Evolutionary conservation across 306 rosid species (phyloP).

Genomic region (Lotus japonicus): DNA sequence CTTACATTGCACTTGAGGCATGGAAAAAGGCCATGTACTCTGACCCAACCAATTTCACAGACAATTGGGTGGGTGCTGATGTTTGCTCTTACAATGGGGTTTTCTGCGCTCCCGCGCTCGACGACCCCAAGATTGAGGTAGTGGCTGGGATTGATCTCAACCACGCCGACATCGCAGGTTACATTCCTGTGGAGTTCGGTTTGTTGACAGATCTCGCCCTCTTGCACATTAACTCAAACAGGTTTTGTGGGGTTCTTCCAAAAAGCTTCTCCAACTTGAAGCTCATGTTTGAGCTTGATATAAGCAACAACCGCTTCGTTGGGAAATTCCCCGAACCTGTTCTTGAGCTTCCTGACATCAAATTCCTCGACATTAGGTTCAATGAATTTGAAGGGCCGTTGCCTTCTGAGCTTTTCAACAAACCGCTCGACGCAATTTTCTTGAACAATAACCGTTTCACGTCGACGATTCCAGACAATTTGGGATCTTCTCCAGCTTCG

Average conservation of each 20-base stretch:
- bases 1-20: constrained; percentile 70
- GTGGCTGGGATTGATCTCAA: constrained; percentile 82
- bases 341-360: constrained; percentile 28
- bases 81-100: constrained; percentile 72
- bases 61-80: constrained; percentile 57
- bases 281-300: constrained; percentile 51
- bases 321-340: constrained; percentile 56
- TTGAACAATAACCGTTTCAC: constrained; percentile 58
- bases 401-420: constrained; percentile 45
- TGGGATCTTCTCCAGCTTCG: constrained; percentile 47
- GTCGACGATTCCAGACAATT: constrained; percentile 48
- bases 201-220: constrained; percentile 53
- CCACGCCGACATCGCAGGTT: constrained; percentile 77
- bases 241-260: constrained; percentile 76
- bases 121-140: constrained; percentile 36
- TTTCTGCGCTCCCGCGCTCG: constrained; percentile 49
- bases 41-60: constrained; percentile 51
- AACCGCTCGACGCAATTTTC: constrained; percentile 44
- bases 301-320: constrained; percentile 78
- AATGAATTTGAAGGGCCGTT: constrained; percentile 69
- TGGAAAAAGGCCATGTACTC: constrained; percentile 61
- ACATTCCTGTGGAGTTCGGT: constrained; percentile 58
- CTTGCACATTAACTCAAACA: constrained; percentile 61
- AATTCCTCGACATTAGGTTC: constrained; percentile 55
- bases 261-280: constrained; percentile 36